Percentiles rank a stretch among this genome's conserved stretches.
These are phyloP conservation scores for Pilasporangium apinafurcum DNA, from an alignment of 352 stramenopile species.

Conservation along the genomic window DNA sequence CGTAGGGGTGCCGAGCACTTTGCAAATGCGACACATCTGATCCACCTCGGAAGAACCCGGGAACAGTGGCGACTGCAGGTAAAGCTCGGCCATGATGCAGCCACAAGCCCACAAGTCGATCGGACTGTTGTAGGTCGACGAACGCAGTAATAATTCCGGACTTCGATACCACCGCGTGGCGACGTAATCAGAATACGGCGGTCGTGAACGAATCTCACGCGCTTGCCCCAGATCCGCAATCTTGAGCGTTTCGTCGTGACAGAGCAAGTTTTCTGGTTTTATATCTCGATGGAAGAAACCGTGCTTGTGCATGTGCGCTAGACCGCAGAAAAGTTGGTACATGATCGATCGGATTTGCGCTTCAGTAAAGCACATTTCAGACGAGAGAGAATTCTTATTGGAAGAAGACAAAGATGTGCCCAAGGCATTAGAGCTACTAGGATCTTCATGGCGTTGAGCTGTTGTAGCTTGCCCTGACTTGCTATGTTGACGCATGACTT, in stretches of 20 bases:
- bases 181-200: conserved; percentile 72
- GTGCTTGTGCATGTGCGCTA: conserved; percentile 82
- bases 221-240: conserved; percentile 69
- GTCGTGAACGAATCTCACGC: conserved; percentile 62
- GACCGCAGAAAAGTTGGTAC: conserved; percentile 69
- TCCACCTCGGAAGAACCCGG: conserved; percentile 91
- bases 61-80: conserved; percentile 61
- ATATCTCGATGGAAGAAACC: conserved; percentile 82
- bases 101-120: conserved; percentile 82
- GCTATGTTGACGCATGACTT: conserved; percentile 66
- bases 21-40: conserved; percentile 95
- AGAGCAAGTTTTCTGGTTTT: conserved; percentile 75
- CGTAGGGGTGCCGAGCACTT: conserved; percentile 87
- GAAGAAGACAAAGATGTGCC: too few species aligned
- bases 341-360: conserved; percentile 68
- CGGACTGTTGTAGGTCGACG: conserved; percentile 68
- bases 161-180: conserved; percentile 77
- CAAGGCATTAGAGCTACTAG: too few species aligned
- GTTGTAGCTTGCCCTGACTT: conserved; percentile 20
- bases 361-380: conserved; percentile 55
- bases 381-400: too few species aligned
- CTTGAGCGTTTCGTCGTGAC: conserved; percentile 58
- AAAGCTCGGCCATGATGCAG: conserved; percentile 81
- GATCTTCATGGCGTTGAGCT: too few species aligned
- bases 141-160: conserved; percentile 59